Evolutionary conservation across 176 grass and related monocot genomes (phyloP).

Genomic region (Zoysia pacifica): DNA sequence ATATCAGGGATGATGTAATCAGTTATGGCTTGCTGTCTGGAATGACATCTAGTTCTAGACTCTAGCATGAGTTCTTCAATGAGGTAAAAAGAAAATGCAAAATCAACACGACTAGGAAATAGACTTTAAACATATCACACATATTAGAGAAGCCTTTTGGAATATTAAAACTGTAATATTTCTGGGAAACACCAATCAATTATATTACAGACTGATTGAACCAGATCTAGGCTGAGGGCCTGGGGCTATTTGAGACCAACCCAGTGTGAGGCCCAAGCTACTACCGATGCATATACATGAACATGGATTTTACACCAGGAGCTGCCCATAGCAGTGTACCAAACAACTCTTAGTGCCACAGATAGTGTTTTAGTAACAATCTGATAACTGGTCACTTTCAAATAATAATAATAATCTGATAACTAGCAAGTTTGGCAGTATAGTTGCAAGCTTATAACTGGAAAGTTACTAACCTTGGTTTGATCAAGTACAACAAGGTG

Average conservation of each 20-base stretch:
- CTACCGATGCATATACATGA: not conserved
- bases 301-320: not conserved
- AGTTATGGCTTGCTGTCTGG: not conserved
- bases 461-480: slow-evolving; percentile 67
- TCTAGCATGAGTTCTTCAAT: not conserved
- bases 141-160: not conserved
- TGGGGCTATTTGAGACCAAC: not conserved
- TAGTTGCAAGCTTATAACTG: not conserved
- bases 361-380: not conserved
- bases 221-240: not conserved
- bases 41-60: not conserved
- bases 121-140: not conserved
- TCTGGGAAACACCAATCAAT: not conserved
- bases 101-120: not conserved
- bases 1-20: slow-evolving; percentile 32
- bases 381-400: not conserved
- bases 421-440: not conserved
- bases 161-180: not conserved
- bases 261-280: not conserved
- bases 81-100: not conserved
- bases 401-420: not conserved
- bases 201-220: not conserved
- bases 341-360: not conserved
- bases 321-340: not conserved
- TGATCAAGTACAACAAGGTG: slow-evolving; percentile 77